Evolutionary conservation across 148 eudicot species (phyloP).

Genomic region (Dysphania ambrosioides): DNA sequence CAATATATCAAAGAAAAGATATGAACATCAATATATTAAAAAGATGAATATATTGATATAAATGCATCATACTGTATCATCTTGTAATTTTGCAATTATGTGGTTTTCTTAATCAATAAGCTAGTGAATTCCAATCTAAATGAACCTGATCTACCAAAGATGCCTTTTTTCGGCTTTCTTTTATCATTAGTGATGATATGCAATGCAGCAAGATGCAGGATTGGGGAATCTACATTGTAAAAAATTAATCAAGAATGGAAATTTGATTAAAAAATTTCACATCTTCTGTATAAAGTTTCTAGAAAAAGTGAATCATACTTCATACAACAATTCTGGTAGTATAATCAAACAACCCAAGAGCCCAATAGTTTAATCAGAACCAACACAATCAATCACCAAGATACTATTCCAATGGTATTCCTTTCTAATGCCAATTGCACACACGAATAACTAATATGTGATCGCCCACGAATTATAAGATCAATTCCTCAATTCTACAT

Average conservation of each 20-base stretch:
- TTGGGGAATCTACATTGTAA: not conserved
- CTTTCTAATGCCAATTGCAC: not conserved
- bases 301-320: too few species aligned
- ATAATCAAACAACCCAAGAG: not conserved
- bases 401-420: not conserved
- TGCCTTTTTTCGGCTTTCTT: not conserved
- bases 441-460: not conserved
- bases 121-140: too few species aligned
- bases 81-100: not conserved
- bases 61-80: not conserved
- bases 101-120: too few species aligned
- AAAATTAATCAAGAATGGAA: too few species aligned
- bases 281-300: too few species aligned
- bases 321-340: not conserved
- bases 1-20: not conserved
- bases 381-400: constrained; percentile 6
- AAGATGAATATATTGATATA: not conserved
- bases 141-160: too few species aligned
- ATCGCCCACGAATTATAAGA: too few species aligned
- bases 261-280: too few species aligned
- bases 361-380: not conserved
- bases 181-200: not conserved
- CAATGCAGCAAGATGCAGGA: not conserved
- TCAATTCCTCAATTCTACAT: not conserved
- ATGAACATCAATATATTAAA: not conserved